Percentiles rank a stretch among this genome's conserved stretches.
phyloP scores from a whole-genome alignment of 192 early-diverging fungal species.

The Lobosporangium transversale region DNA sequence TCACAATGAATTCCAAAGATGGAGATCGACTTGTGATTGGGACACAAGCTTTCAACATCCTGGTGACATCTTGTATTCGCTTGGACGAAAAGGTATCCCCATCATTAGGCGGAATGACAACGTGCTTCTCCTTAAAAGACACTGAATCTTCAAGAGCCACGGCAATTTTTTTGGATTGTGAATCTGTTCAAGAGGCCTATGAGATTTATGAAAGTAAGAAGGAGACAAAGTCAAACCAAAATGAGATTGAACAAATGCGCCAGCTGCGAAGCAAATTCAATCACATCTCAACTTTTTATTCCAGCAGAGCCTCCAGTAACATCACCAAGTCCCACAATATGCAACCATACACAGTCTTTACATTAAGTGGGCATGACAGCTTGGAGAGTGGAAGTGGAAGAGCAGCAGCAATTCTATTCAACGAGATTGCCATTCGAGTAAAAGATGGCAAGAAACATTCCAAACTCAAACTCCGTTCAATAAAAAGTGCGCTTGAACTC shows the following conservation, averaged over 20 bases:
- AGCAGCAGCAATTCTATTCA: not conserved
- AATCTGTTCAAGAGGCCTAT: not conserved
- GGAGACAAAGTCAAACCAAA: no score
- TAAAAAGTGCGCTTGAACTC: slow-evolving; percentile 4
- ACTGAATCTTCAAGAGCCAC: slow-evolving; percentile 12
- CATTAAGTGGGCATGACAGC: not conserved
- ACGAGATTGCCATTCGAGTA: not conserved
- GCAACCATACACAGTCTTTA: not conserved
- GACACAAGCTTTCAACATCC: slow-evolving; percentile 6
- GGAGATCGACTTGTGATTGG: slow-evolving; percentile 16
- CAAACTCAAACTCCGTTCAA: not conserved
- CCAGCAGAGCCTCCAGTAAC: not conserved
- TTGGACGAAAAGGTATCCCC: slow-evolving; percentile 20
- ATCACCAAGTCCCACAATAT: not conserved
- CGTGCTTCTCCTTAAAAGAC: slow-evolving; percentile 7
- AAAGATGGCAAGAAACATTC: not conserved
- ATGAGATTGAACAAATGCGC: no score
- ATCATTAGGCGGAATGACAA: slow-evolving; percentile 24
- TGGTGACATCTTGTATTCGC: slow-evolving; percentile 44
- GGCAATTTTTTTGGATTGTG: slow-evolving; percentile 26
- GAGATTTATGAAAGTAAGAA: no score
- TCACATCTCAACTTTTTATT: not conserved
- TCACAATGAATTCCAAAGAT: slow-evolving; percentile 6
- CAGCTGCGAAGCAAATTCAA: not conserved
- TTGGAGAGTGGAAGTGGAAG: not conserved